Evolutionary conservation across 1,139 yeast species (phyloP), one percentile per base, ranked within the genome.

Genomic region (Magnusiomyces sp.): DNA sequence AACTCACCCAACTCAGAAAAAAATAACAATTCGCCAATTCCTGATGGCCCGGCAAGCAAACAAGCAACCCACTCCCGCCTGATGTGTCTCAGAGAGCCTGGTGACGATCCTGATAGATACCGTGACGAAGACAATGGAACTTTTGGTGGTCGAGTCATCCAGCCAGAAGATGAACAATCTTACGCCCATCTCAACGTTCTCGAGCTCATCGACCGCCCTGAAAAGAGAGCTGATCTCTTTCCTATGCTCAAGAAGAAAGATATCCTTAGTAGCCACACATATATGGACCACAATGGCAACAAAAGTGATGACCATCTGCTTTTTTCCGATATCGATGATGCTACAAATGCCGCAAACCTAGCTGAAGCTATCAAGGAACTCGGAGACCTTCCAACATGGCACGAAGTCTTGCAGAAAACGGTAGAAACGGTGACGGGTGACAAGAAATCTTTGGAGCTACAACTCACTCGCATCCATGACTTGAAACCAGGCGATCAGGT

Each of bases 361-460:
- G 34, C 46, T 5, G 43, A 45, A n/a, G 46, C 39, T 17, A 31
- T 50, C 3, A 20, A 45, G n/a, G 41, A 34, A 14, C 40, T 48
- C 27, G 36, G 47, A 6, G 32, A 29, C 31, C 46, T 41, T 20
- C 44, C 44, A 14, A n/a, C 44, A 29, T 41, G 53, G 53, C 33
- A 29, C 9, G 47, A 42, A 13, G 23, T 50, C 23, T 23, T 36
- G 16, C 14, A 31, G 3, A 20, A 40, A 45, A 29, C 56, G 27
- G 45, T 54, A 5, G 57, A 58, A 16, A n/a, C n/a, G n/a, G n/a
- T n/a, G n/a, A n/a, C n/a, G n/a, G n/a, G n/a, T n/a, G n/a, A n/a
- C n/a, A n/a, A n/a, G n/a, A n/a, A n/a, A n/a, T 55, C 58, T 42
- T 47, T 64, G 56, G 70, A 62, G 51, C 48, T 57, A 9, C 42